Evolutionary conservation across 2,329 filamentous ascomycete genomes (phyloP), one percentile per base, ranked within the genome.

Genomic region (Sporothrix inflata): DNA sequence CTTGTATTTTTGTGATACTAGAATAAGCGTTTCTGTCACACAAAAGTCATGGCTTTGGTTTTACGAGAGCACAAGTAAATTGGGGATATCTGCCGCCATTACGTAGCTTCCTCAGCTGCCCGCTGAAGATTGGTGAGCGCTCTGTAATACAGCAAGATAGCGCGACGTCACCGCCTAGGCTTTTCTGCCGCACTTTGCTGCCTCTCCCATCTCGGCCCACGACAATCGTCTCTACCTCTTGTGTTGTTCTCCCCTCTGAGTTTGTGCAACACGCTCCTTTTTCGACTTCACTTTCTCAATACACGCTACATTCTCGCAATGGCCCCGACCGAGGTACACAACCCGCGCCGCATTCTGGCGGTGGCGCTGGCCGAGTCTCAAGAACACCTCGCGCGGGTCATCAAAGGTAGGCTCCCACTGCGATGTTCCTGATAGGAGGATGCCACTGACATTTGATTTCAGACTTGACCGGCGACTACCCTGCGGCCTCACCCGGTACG

Each of bases 301-400:
- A 38, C 27, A 14, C 51, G 34, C 53, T n/a, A n/a, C 53, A 19
- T 30, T 38, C 47, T 9, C 38, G 42, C 38, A 4, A 65, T 65
- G 60, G 60, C 60, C 8, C 60, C 60, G 8, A 30, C 47, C 6
- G 55, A 73, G 5, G 45, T 73, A 51, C 34, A 38, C 27, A 86
- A 88, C 76, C 85, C 88, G 12, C 83, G 87, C 68, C 83, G 89
- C 38, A 86, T 90, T 70, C 80, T 91, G 47, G 88, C 88, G 19
- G 85, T 91, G 5, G 85, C 84, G n/a, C 80, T 84, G 55, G 82
- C 82, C 72, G 83, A 80, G 47, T 84, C 84, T 71, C 83, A 80
- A 7, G 80, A 84, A 6, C 83, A 85, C 42, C 79, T 89, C 16
- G 81, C 82, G 73, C 80, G 80, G 30, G 80, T 90, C 12, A 80